A percentile compares a stretch with the other conserved stretches of the same genome.
phyloP scores from a whole-genome alignment of 2,329 filamentous ascomycete genomes.

The Penicillium expansum region DNA sequence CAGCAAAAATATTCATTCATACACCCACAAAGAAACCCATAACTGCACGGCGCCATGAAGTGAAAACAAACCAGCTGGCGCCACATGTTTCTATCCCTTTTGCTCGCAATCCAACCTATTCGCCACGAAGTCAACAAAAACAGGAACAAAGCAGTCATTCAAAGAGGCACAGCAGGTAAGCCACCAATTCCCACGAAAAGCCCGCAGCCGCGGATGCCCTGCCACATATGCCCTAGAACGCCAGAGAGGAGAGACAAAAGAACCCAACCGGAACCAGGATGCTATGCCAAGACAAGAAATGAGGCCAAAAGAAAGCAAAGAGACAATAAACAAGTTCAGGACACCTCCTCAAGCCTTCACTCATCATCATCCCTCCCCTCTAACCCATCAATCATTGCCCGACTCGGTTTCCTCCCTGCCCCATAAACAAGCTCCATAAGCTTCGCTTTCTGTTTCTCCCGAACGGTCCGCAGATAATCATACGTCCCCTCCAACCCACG shows the following conservation, averaged over 20 bases:
- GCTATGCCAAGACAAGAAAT: conserved; percentile 2
- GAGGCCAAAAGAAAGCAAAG: not conserved
- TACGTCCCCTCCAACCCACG: conserved; percentile 76
- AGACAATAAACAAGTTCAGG: not conserved
- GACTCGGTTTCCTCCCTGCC: conserved; percentile 34
- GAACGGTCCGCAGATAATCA: conserved; percentile 69
- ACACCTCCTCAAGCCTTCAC: not conserved
- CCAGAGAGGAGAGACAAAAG: not conserved
- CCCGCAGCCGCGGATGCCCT: conserved; percentile 1
- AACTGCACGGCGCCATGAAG: not conserved
- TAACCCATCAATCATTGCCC: conserved; percentile 25
- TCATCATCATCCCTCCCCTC: conserved; percentile 18
- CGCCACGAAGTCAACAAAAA: not conserved
- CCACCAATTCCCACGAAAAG: conserved; percentile 1
- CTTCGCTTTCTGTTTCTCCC: conserved; percentile 77
- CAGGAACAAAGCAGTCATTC: not conserved
- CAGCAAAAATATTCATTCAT: conserved; percentile 3
- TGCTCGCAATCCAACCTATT: conserved; percentile 1
- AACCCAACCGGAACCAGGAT: not conserved
- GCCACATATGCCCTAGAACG: conserved; percentile 6
- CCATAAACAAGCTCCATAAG: conserved; percentile 78
- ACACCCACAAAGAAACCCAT: conserved; percentile 1
- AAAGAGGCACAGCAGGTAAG: conserved; percentile 2
- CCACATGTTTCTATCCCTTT: conserved; percentile 8
- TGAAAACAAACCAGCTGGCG: conserved; percentile 7